Percentiles rank a stretch among this genome's conserved stretches.
Evolutionary conservation across 306 rosid genomes (phyloP).

Genomic region (Cajanus cajan): DNA sequence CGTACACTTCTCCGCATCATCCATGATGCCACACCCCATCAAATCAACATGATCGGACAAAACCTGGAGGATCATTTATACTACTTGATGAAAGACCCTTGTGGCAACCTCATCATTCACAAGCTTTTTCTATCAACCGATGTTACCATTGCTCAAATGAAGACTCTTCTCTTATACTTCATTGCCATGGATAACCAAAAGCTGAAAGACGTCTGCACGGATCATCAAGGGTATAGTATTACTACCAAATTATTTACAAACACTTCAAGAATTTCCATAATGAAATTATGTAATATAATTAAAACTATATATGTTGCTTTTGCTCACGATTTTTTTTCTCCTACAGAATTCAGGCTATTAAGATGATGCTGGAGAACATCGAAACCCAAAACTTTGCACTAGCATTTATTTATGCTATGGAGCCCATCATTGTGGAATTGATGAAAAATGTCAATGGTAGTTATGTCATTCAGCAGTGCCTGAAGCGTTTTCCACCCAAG

Average conservation of each 20-base stretch:
- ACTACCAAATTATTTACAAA: not conserved
- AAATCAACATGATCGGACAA: not conserved
- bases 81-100: conserved; percentile 16
- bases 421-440: not conserved
- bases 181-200: not conserved
- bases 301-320: not conserved
- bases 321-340: not conserved
- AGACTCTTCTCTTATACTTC: not conserved
- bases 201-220: conserved; percentile 26
- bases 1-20: not conserved
- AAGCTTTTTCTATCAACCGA: conserved; percentile 12
- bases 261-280: not conserved
- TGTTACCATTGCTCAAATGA: not conserved
- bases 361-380: conserved; percentile 20
- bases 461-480: conserved; percentile 29
- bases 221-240: conserved; percentile 39
- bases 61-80: conserved; percentile 1
- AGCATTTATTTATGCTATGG: not conserved
- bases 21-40: not conserved
- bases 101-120: conserved; percentile 10
- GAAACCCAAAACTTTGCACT: too few relatives aligned
- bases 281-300: too few relatives aligned
- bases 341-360: conserved; percentile 34
- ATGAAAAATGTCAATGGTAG: conserved; percentile 29
- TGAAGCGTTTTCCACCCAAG: not conserved